A percentile compares a stretch with the other conserved stretches of the same genome.
These are phyloP conservation scores for Apiospora rasikravindrae DNA, from an alignment of 2,329 filamentous ascomycete genomes.

Conservation along the genomic window DNA sequence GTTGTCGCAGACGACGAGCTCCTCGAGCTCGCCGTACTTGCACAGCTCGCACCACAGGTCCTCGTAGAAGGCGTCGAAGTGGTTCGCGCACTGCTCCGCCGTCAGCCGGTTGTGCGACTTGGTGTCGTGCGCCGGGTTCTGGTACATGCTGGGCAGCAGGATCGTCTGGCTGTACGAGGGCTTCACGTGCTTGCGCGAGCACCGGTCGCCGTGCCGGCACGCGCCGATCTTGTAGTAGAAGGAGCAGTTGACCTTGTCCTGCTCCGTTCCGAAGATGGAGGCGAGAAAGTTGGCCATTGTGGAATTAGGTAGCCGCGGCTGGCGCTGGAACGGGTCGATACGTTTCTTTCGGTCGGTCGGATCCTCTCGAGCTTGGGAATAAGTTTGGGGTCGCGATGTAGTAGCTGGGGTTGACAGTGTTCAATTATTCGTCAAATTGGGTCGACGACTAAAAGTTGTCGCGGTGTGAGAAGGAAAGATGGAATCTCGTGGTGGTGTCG, in stretches of 20 bases:
- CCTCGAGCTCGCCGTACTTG: conserved; percentile 97
- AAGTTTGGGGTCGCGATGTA: too few relatives aligned
- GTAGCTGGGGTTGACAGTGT: neutral
- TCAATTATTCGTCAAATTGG: neutral
- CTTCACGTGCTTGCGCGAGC: conserved; percentile 98
- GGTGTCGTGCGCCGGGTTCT: conserved; percentile 96
- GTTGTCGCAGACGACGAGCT: conserved; percentile 98
- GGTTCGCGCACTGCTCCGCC: conserved; percentile 92
- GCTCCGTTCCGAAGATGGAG: conserved; percentile 99
- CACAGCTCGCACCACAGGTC: conserved; percentile 99
- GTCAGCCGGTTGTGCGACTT: conserved; percentile 88
- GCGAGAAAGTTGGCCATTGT: conserved; percentile 97
- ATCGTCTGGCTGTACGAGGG: conserved; percentile 97
- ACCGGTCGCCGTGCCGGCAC: conserved; percentile 97
- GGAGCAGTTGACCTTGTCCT: conserved; percentile 99
- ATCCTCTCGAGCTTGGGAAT: neutral
- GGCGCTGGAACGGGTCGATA: neutral
- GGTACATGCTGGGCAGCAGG: conserved; percentile 97
- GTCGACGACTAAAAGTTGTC: neutral
- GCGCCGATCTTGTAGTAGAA: conserved; percentile 99
- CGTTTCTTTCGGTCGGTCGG: neutral
- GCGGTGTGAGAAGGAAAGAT: neutral
- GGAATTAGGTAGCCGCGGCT: conserved; percentile 15
- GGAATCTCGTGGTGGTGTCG: neutral
- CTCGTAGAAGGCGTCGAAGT: conserved; percentile 99